phyloP scores from a whole-genome alignment of 2,329 filamentous ascomycete genomes.

The Epichloe uncinata region DNA sequence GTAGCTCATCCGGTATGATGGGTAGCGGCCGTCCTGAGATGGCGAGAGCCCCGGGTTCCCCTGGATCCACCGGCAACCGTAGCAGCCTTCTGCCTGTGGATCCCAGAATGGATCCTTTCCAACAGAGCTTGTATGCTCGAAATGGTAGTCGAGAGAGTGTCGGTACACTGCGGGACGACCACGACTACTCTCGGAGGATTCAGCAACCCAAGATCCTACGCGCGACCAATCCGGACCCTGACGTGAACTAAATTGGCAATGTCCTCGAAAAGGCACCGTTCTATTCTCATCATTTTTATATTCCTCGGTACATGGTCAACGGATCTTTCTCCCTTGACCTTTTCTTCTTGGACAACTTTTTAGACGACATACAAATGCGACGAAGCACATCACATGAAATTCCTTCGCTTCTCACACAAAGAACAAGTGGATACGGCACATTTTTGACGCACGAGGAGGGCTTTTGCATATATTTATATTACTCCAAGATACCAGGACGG shows the following conservation, averaged over 20 bases:
- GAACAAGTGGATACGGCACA: constrained; percentile 3
- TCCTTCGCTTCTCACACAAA: constrained; percentile 11
- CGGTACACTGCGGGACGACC: constrained; percentile 49
- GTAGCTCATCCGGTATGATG: constrained; percentile 37
- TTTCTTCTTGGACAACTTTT: constrained; percentile 12
- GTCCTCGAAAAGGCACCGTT: neutral
- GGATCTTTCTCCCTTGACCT: neutral
- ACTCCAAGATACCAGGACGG: constrained; percentile 26
- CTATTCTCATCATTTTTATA: neutral
- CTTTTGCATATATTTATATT: constrained; percentile 7
- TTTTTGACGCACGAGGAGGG: neutral
- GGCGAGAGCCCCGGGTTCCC: constrained; percentile 19
- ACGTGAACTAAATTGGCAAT: constrained; percentile 1
- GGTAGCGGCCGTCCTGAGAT: constrained; percentile 31
- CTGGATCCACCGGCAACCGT: constrained; percentile 30
- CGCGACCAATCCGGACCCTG: constrained; percentile 48
- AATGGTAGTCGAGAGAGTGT: constrained; percentile 51
- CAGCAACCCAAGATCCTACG: constrained; percentile 44
- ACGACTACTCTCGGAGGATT: constrained; percentile 51
- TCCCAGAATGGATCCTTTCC: constrained; percentile 49
- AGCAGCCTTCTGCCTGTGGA: constrained; percentile 45
- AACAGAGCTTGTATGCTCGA: constrained; percentile 40
- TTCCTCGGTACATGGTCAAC: neutral
- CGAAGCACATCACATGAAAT: constrained; percentile 22
- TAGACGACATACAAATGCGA: constrained; percentile 13